A percentile compares a stretch with the other conserved stretches of the same genome.
Evolutionary conservation across 805 yeast species (phyloP).

Genomic region (Cephaloascus albidus): DNA sequence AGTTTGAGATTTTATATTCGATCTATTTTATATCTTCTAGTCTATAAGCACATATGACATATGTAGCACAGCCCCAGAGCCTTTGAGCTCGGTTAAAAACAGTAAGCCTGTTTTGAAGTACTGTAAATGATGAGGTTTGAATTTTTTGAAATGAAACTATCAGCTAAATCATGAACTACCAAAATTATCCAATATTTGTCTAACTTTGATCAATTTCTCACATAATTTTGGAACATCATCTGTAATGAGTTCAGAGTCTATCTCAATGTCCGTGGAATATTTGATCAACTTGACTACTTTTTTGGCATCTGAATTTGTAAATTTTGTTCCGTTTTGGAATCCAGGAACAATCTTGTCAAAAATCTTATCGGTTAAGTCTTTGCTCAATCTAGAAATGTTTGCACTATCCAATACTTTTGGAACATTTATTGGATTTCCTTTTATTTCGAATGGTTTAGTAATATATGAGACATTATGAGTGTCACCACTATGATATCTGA

Average conservation of each 20-base stretch:
- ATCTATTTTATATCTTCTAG: no score
- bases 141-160: conserved; percentile 7
- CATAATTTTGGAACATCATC: conserved; percentile 10
- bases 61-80: no score
- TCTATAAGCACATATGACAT: no score
- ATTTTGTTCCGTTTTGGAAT: no score
- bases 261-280: not conserved
- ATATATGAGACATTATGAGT: conserved; percentile 63
- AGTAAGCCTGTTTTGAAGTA: no score
- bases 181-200: conserved; percentile 14
- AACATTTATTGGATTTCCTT: conserved; percentile 26
- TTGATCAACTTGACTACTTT: conserved; percentile 8
- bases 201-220: conserved; percentile 13
- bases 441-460: conserved; percentile 59
- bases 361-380: conserved; percentile 20
- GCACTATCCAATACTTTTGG: conserved; percentile 17
- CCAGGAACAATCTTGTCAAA: conserved; percentile 6
- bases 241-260: conserved; percentile 6
- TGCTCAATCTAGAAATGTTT: conserved; percentile 19
- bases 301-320: conserved; percentile 7
- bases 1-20: no score
- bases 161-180: conserved; percentile 12
- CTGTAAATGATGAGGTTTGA: no score
- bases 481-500: conserved; percentile 59
- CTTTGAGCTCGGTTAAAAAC: no score